Conservation (phyloP, 306 rosid genomes). For the Fragaria iinumae region DNA sequence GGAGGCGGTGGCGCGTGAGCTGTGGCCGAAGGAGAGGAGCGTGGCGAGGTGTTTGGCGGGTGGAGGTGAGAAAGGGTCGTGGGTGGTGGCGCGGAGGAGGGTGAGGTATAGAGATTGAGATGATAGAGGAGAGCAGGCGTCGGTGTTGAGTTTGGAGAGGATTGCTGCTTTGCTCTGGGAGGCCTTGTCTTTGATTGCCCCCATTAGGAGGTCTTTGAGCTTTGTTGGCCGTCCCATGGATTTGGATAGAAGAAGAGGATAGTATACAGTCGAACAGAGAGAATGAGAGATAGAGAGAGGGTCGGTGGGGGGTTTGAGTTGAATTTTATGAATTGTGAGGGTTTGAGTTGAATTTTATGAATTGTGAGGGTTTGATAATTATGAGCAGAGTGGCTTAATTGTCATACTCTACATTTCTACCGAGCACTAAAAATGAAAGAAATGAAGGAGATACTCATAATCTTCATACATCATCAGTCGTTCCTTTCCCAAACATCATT, state of each 20-base stretch:
- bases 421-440: not conserved
- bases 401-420: not conserved
- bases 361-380: not conserved
- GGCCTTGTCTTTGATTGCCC: slow-evolving; percentile 77
- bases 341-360: not conserved
- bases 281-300: not conserved
- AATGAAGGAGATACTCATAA: not conserved
- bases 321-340: not conserved
- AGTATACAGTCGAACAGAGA: not conserved
- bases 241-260: not conserved
- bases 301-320: not conserved
- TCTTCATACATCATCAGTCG: not conserved
- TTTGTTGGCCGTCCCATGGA: slow-evolving; percentile 40
- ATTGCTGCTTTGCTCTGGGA: slow-evolving; percentile 79
- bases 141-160: slow-evolving; percentile 42
- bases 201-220: slow-evolving; percentile 45
- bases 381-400: not conserved
- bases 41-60: slow-evolving; percentile 42
- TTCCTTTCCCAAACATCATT: no score
- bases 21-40: slow-evolving; percentile 59
- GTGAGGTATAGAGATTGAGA: slow-evolving; percentile 38
- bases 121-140: not conserved
- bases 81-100: slow-evolving; percentile 80
- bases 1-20: slow-evolving; percentile 82
- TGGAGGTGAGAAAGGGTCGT: slow-evolving; percentile 62